Evolutionary conservation across 129 eudicot genomes (phyloP).

Genomic region (Pittosporum tobira): DNA sequence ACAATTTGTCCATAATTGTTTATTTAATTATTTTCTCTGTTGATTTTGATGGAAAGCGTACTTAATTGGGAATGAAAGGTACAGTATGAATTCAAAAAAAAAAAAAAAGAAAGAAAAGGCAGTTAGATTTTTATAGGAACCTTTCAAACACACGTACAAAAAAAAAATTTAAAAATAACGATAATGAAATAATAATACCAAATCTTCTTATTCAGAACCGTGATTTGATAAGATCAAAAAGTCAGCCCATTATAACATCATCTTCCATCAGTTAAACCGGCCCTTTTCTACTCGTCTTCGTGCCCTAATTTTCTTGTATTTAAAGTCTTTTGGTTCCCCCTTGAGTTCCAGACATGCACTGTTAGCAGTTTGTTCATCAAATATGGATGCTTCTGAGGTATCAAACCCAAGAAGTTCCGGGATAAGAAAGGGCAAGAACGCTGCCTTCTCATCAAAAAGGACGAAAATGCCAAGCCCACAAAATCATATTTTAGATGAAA

Average conservation of each 20-base stretch:
- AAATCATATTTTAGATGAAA: constrained; percentile 1
- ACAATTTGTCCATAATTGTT: no score
- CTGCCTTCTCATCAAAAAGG: neutral
- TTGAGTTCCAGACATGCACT: constrained; percentile 2
- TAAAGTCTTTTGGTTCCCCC: neutral
- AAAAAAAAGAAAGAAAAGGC: no score
- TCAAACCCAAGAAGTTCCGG: constrained; percentile 3
- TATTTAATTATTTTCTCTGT: neutral
- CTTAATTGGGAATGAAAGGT: neutral
- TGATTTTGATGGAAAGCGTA: neutral
- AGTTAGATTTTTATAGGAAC: neutral
- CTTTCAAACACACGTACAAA: neutral
- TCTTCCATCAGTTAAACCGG: constrained; percentile 8
- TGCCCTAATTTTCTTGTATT: neutral
- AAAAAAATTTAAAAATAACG: no score
- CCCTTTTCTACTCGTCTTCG: neutral
- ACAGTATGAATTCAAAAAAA: no score
- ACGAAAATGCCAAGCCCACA: constrained; percentile 14
- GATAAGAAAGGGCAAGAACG: constrained; percentile 1
- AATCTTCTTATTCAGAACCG: neutral
- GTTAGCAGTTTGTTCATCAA: neutral
- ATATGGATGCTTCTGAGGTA: neutral
- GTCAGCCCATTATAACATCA: neutral
- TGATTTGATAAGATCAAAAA: no score
- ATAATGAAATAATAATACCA: no score